Percentiles rank a stretch among this genome's conserved stretches.
Evolutionary conservation across 768 basidiomycete species (phyloP).

Genomic region (Butyriboletus loyo): DNA sequence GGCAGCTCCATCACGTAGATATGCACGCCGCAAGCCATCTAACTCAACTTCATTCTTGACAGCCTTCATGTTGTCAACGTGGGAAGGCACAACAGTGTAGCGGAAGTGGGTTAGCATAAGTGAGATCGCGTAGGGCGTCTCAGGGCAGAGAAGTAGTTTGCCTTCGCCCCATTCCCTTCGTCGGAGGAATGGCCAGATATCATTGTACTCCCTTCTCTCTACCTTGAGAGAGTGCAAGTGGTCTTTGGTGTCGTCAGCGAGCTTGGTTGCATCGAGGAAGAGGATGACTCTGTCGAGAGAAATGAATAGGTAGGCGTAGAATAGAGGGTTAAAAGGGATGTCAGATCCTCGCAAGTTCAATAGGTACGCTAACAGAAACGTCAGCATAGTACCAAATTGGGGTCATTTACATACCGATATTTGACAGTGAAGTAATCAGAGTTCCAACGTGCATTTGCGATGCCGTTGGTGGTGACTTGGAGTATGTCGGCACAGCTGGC

Average conservation of each 20-base stretch:
- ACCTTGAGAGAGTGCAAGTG: constrained; percentile 62
- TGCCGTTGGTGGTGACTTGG: constrained; percentile 57
- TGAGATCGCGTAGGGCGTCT: constrained; percentile 80
- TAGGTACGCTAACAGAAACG: constrained; percentile 59
- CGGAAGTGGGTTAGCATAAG: constrained; percentile 82
- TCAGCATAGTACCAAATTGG: background rate
- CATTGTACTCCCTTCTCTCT: constrained; percentile 64
- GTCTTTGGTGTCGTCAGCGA: constrained; percentile 51
- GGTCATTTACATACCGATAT: constrained; percentile 52
- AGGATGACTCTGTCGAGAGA: constrained; percentile 58
- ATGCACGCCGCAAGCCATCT: constrained; percentile 78
- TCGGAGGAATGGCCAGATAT: constrained; percentile 76
- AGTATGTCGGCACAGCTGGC: constrained; percentile 57
- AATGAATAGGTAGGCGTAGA: constrained; percentile 83
- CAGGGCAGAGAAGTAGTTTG: constrained; percentile 69
- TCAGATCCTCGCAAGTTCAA: constrained; percentile 89
- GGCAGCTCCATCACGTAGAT: constrained; percentile 86
- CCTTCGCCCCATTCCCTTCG: constrained; percentile 76
- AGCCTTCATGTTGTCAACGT: constrained; percentile 74
- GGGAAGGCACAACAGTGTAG: constrained; percentile 69
- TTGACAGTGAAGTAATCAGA: constrained; percentile 65
- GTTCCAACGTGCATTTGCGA: constrained; percentile 64
- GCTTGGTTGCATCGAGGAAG: constrained; percentile 72
- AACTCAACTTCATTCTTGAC: constrained; percentile 89
- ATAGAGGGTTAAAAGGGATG: constrained; percentile 89